Evolutionary conservation across 1,139 yeast genomes (phyloP).

Genomic region (Zygosaccharomyces pseudobailii): DNA sequence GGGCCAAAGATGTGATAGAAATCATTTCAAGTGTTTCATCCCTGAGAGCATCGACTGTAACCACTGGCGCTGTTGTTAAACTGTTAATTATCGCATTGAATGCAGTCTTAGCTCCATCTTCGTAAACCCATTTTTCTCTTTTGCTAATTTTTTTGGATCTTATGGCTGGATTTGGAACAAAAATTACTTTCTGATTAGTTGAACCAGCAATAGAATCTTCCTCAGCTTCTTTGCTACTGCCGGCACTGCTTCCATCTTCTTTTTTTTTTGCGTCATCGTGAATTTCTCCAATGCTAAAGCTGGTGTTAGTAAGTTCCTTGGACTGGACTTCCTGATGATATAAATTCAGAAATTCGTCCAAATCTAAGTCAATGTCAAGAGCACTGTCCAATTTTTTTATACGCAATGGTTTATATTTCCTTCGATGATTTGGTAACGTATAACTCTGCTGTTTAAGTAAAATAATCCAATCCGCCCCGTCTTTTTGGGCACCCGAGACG

Average conservation of each 20-base stretch:
- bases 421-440: conserved; percentile 35
- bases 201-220: conserved; percentile 24
- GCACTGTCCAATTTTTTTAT: conserved; percentile 57
- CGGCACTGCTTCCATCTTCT: conserved; percentile 31
- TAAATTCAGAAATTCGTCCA: conserved; percentile 55
- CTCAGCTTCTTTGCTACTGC: conserved; percentile 31
- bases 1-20: conserved; percentile 64
- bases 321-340: conserved; percentile 41
- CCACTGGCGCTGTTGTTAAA: conserved; percentile 61
- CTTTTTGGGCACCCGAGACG: conserved; percentile 55
- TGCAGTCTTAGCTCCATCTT: conserved; percentile 64
- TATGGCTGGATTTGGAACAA: conserved; percentile 67
- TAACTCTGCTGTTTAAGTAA: conserved; percentile 58
- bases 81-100: conserved; percentile 51
- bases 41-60: conserved; percentile 66
- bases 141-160: conserved; percentile 67
- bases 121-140: conserved; percentile 75
- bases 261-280: conserved; percentile 22
- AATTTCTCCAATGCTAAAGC: conserved; percentile 17
- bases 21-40: conserved; percentile 86
- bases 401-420: conserved; percentile 67
- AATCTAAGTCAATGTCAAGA: conserved; percentile 65
- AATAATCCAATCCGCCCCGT: conserved; percentile 72
- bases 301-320: conserved; percentile 13
- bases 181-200: conserved; percentile 52